Conservation (phyloP, 805 yeast genomes). For the Yueomyces sp. region DNA sequence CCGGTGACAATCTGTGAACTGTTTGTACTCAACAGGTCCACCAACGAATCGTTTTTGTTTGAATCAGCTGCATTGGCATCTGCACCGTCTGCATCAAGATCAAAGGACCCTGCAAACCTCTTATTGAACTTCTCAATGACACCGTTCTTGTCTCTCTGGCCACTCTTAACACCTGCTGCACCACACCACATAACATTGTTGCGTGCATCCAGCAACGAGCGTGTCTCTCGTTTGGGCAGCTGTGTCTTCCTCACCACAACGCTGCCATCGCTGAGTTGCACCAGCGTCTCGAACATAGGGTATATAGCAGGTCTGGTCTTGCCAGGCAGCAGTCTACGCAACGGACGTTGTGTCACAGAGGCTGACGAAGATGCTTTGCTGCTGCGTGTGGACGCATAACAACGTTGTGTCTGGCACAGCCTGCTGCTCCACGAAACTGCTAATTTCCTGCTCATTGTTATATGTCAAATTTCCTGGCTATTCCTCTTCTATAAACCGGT, state of each 20-base stretch:
- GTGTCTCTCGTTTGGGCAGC: conserved; percentile 74
- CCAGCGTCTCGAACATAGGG: conserved; percentile 74
- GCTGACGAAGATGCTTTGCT: background rate
- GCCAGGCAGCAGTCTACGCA: conserved; percentile 59
- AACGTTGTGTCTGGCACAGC: conserved; percentile 9
- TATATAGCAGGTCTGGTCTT: conserved; percentile 90
- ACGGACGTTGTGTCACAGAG: conserved; percentile 37
- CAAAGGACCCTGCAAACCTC: conserved; percentile 25
- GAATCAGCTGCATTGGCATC: background rate
- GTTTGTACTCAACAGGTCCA: conserved; percentile 19
- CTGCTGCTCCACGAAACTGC: background rate
- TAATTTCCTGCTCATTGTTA: background rate
- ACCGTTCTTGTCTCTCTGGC: conserved; percentile 34
- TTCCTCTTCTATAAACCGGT: too few relatives aligned
- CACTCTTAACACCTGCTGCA: conserved; percentile 62
- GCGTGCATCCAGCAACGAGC: conserved; percentile 82
- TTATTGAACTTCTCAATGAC: conserved; percentile 62
- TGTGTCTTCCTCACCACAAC: conserved; percentile 74
- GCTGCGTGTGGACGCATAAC: conserved; percentile 7
- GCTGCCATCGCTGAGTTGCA: conserved; percentile 92
- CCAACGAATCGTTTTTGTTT: conserved; percentile 22
- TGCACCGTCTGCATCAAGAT: background rate
- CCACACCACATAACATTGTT: conserved; percentile 79
- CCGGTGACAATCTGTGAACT: conserved; percentile 7
- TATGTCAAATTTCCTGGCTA: too few relatives aligned